Percentiles rank a stretch among this genome's conserved stretches.
Evolutionary conservation across 495 filamentous ascomycete genomes (phyloP).

Genomic region (Aspergillus olivimuriae): DNA sequence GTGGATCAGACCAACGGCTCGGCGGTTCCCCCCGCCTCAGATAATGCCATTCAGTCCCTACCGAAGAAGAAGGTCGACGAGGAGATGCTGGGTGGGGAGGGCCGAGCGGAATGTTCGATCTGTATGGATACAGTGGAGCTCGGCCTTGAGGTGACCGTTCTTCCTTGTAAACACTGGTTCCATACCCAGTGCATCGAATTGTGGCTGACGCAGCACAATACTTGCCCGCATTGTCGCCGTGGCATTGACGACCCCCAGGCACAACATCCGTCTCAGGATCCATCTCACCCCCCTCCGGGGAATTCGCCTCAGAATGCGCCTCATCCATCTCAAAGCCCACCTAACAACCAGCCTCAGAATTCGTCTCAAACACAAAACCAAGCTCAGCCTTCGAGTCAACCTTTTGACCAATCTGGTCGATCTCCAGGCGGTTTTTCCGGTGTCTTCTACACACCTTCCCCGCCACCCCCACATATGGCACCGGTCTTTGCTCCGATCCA

Average conservation of each 20-base stretch:
- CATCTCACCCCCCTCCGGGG: too few species aligned
- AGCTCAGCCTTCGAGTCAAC: too few species aligned
- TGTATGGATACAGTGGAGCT: slow-evolving; percentile 83
- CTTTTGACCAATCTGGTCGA: too few species aligned
- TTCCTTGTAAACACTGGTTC: slow-evolving; percentile 93
- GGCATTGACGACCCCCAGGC: slow-evolving; percentile 50
- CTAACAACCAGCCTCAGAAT: too few species aligned
- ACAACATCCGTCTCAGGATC: slow-evolving; percentile 24
- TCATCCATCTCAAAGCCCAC: too few species aligned
- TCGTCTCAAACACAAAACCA: too few species aligned
- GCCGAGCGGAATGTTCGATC: slow-evolving; percentile 79
- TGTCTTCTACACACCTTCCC: too few species aligned
- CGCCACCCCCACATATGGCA: too few species aligned
- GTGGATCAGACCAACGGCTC: slow-evolving; percentile 75
- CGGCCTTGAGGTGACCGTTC: slow-evolving; percentile 65
- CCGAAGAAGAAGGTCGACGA: slow-evolving; percentile 61
- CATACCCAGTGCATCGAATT: slow-evolving; percentile 68
- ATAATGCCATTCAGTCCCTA: slow-evolving; percentile 64
- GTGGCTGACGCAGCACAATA: slow-evolving; percentile 85
- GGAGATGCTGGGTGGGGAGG: slow-evolving; percentile 56
- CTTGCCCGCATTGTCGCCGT: slow-evolving; percentile 81
- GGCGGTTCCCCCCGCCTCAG: slow-evolving; percentile 76
- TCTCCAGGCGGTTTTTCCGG: too few species aligned
- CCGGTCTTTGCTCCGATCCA: too few species aligned
- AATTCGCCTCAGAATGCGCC: too few species aligned